Percentiles rank a stretch among this genome's conserved stretches.
These are phyloP conservation scores for Aphanocladium album DNA, from an alignment of 2,329 filamentous ascomycete species.

Conservation along the genomic window DNA sequence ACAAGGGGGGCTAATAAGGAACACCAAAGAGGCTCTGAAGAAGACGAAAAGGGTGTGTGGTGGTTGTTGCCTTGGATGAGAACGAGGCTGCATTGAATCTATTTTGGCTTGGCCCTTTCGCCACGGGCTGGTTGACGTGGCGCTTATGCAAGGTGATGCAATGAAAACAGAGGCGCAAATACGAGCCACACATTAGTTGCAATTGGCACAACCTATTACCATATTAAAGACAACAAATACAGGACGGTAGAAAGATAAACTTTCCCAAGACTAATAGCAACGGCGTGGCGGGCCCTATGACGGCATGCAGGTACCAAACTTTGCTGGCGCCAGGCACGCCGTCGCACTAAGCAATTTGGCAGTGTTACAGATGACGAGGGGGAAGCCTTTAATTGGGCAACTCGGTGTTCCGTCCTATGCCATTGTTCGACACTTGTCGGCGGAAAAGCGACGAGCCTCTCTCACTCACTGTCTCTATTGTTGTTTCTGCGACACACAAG, in stretches of 20 bases:
- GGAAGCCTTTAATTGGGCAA: background rate
- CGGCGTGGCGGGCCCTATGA: conserved; percentile 1
- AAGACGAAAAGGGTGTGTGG: background rate
- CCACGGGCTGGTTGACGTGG: background rate
- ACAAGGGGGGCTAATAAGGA: background rate
- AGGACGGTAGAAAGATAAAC: background rate
- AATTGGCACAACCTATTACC: background rate
- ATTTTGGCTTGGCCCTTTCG: background rate
- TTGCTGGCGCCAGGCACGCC: background rate
- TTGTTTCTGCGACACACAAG: background rate
- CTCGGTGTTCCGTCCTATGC: too few relatives aligned
- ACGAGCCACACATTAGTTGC: background rate
- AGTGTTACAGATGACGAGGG: background rate
- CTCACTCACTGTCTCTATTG: background rate
- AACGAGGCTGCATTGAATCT: background rate
- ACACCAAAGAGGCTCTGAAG: background rate
- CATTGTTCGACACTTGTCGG: background rate
- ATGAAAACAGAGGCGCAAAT: background rate
- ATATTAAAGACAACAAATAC: background rate
- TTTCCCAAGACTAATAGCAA: background rate
- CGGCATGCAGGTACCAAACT: conserved; percentile 6
- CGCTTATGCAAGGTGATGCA: background rate
- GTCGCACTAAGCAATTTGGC: background rate
- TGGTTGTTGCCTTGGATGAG: background rate
- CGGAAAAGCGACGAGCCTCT: background rate